Conservation (phyloP, 2,329 filamentous ascomycete genomes). For the Tolypocladium tropicale region DNA sequence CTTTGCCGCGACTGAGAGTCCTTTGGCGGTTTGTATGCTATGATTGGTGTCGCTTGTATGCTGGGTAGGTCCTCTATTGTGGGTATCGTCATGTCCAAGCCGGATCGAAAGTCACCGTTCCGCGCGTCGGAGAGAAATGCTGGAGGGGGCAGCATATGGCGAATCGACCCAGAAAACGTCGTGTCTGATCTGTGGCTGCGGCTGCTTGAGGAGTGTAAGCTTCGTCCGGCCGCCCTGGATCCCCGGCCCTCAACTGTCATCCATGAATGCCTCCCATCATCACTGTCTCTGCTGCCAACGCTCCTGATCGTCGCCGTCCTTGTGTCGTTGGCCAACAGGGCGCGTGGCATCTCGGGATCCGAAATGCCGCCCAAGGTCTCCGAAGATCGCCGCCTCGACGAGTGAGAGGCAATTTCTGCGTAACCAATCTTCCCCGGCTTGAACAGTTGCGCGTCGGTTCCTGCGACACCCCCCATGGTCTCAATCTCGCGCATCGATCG, state of each 20-base stretch:
- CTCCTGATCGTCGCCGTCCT: slow-evolving; percentile 10
- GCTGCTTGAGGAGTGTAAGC: slow-evolving; percentile 14
- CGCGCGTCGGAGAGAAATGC: slow-evolving; percentile 15
- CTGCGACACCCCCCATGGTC: slow-evolving; percentile 5
- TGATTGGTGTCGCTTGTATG: slow-evolving; percentile 8
- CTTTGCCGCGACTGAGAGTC: slow-evolving; percentile 10
- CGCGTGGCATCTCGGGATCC: slow-evolving; percentile 13
- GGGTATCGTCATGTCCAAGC: slow-evolving; percentile 17
- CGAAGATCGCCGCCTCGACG: slow-evolving; percentile 13
- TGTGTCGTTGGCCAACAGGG: slow-evolving; percentile 13
- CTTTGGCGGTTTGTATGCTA: slow-evolving; percentile 3
- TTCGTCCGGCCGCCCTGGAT: slow-evolving; percentile 12
- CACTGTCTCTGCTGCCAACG: slow-evolving; percentile 10
- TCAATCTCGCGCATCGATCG: slow-evolving; percentile 12
- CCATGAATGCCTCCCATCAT: slow-evolving; percentile 22
- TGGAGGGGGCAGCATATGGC: slow-evolving; percentile 20
- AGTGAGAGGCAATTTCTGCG: slow-evolving; percentile 14
- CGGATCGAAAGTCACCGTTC: slow-evolving; percentile 15
- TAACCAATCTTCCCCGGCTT: slow-evolving; percentile 11
- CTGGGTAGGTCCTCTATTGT: slow-evolving; percentile 16
- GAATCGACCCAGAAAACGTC: slow-evolving; percentile 18
- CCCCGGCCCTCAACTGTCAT: slow-evolving; percentile 20
- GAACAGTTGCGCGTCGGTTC: slow-evolving; percentile 7
- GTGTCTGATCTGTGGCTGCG: slow-evolving; percentile 15
- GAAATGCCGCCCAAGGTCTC: slow-evolving; percentile 14